Conservation (phyloP, 805 yeast genomes). For the Ogataea neopini region DNA sequence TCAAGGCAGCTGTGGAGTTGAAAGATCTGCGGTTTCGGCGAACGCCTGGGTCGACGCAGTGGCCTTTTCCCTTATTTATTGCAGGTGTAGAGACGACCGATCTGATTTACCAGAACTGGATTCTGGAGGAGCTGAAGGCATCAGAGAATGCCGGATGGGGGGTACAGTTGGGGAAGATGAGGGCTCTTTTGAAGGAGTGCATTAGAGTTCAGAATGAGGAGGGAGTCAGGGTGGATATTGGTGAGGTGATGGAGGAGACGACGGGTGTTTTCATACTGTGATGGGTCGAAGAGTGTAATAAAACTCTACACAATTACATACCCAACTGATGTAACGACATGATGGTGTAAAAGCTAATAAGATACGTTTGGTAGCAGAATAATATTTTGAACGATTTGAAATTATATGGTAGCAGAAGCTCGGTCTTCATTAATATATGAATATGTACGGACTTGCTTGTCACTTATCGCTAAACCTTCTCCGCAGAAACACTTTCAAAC, state of each 20-base stretch:
- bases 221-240: slow-evolving; percentile 9
- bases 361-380: too few species aligned
- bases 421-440: too few species aligned
- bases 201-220: slow-evolving; percentile 6
- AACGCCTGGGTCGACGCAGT: slow-evolving; percentile 10
- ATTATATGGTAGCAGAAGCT: neutral
- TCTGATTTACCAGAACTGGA: slow-evolving; percentile 13
- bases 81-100: slow-evolving; percentile 15
- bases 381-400: too few species aligned
- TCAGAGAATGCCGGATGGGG: slow-evolving; percentile 12
- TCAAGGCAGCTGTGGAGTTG: slow-evolving; percentile 10
- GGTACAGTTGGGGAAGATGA: slow-evolving; percentile 10
- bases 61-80: slow-evolving; percentile 15
- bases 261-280: slow-evolving; percentile 36
- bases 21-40: slow-evolving; percentile 4
- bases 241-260: slow-evolving; percentile 27
- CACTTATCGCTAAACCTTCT: neutral
- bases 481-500: neutral
- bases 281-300: too few species aligned
- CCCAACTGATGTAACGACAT: neutral
- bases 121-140: slow-evolving; percentile 6
- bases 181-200: slow-evolving; percentile 7
- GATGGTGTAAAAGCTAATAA: neutral
- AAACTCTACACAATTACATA: too few species aligned
- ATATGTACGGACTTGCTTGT: too few species aligned